Evolutionary conservation across 164 flowering plant species (phyloP), one percentile per base, ranked within the genome.

Genomic region (Kingdonia uniflora): DNA sequence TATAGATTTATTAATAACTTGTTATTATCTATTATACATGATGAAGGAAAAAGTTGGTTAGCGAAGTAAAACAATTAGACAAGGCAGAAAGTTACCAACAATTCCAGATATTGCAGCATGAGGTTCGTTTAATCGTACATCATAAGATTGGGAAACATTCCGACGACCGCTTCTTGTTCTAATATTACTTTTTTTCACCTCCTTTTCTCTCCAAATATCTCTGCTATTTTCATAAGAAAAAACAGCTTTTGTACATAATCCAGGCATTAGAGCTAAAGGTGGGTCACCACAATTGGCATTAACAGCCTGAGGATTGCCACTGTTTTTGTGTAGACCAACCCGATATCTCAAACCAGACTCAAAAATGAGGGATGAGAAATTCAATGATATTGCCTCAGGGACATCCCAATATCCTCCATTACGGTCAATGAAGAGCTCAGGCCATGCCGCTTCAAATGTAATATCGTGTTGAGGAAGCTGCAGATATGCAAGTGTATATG

Each of bases 381-480:
- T 81, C 37, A 90, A 62, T 16, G 94, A 81, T 51, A 90, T 49
- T 11, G 95, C 77, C 49, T 70, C 74, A 19, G 97, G 95, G 65
- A 90, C 79, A 44, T 87, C 76, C 97, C 97, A 90, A 56, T 86
- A 90, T 59, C 65, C 45, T 58, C 91, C 95, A 52, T 82, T 77
- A 42, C 62, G 70, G 66, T 87, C 94, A 29, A 90, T 54, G 46
- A 78, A 90, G 25, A 90, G 71, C 70, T 82, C 86, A 49, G 97
- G 95, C 88, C 88, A 82, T 38, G 85, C 91, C 19, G 97, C 97
- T 66, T 90, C 88, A 26, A 90, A 38, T 7, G 82, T 78, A 55
- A 90, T 49, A 73, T 86, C 90, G 71, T 90, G 97, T 23, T 65
- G 2, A 55, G 80, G 80, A 59, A 87, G 81, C 97, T 90, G 88